Evolutionary conservation across 2,329 filamentous ascomycete species (phyloP).

Genomic region (Kalaharituber pfeilii): DNA sequence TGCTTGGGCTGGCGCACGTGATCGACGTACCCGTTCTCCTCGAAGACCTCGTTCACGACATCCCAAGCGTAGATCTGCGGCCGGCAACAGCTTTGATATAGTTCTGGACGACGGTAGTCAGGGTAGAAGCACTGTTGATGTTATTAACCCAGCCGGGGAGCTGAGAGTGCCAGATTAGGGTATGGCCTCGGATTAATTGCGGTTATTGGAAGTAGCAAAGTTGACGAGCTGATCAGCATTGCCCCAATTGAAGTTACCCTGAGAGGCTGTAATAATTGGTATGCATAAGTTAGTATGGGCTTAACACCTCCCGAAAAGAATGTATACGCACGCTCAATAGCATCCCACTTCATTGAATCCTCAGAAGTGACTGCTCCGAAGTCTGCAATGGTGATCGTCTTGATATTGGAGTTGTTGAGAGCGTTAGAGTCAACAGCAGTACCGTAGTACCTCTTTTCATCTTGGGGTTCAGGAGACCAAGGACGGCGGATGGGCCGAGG

Average conservation of each 20-base stretch:
- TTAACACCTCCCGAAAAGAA: constrained; percentile 1
- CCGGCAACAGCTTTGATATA: constrained; percentile 42
- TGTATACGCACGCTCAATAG: constrained; percentile 29
- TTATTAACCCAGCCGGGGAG: constrained; percentile 37
- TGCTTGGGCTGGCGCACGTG: too few species aligned
- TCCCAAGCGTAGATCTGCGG: constrained; percentile 45
- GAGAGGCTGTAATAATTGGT: constrained; percentile 16
- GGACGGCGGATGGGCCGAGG: constrained; percentile 7
- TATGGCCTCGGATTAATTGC: constrained; percentile 48
- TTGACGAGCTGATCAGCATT: constrained; percentile 42
- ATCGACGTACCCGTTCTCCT: constrained; percentile 40
- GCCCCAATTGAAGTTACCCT: constrained; percentile 38
- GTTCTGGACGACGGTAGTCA: constrained; percentile 41
- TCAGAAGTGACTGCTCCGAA: constrained; percentile 50
- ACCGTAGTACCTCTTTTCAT: constrained; percentile 44
- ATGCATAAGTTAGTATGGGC: neutral
- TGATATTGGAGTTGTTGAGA: constrained; percentile 30
- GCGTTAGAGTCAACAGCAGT: constrained; percentile 35
- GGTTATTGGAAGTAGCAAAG: constrained; percentile 39
- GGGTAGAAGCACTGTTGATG: constrained; percentile 35
- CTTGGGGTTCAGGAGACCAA: constrained; percentile 6
- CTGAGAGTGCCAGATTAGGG: constrained; percentile 45
- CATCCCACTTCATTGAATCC: constrained; percentile 56
- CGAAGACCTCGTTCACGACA: constrained; percentile 41
- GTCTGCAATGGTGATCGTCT: constrained; percentile 41